These are phyloP conservation scores for Penicillium subrubescens DNA, from an alignment of 495 filamentous ascomycete genomes.

Conservation along the genomic window DNA sequence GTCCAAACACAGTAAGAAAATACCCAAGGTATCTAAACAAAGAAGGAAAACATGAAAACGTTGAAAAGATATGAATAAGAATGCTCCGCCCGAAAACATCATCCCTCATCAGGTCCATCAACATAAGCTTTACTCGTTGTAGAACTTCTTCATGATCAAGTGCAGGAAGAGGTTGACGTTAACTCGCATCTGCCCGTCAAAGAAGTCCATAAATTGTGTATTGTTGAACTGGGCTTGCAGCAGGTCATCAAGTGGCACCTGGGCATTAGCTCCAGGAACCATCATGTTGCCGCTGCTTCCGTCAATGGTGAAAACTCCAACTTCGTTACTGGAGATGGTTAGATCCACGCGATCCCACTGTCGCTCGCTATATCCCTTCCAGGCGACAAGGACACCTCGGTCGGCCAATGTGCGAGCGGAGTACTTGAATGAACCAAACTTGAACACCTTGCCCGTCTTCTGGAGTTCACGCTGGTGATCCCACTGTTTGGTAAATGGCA, in stretches of 20 bases:
- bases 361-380: conserved; percentile 80
- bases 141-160: conserved; percentile 97
- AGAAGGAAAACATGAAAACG: conserved; percentile 28
- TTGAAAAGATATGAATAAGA: conserved; percentile 33
- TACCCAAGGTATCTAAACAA: conserved; percentile 39
- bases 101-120: conserved; percentile 31
- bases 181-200: conserved; percentile 81
- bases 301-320: conserved; percentile 92
- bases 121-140: conserved; percentile 57
- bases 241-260: conserved; percentile 89
- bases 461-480: conserved; percentile 96
- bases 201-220: conserved; percentile 90
- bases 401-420: conserved; percentile 84
- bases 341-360: conserved; percentile 92
- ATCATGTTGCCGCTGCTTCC: conserved; percentile 91
- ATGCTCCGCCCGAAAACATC: conserved; percentile 31
- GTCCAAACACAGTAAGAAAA: conserved; percentile 29
- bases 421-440: conserved; percentile 97
- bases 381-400: conserved; percentile 88
- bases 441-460: conserved; percentile 85
- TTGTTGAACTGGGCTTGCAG: conserved; percentile 97
- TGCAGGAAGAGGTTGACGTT: conserved; percentile 97
- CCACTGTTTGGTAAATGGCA: conserved; percentile 98
- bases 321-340: conserved; percentile 90
- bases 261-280: conserved; percentile 89